Percentiles rank a stretch among this genome's conserved stretches.
These are phyloP conservation scores for Colletotrichum sp. DNA, from an alignment of 2,329 filamentous ascomycete species.

Conservation along the genomic window DNA sequence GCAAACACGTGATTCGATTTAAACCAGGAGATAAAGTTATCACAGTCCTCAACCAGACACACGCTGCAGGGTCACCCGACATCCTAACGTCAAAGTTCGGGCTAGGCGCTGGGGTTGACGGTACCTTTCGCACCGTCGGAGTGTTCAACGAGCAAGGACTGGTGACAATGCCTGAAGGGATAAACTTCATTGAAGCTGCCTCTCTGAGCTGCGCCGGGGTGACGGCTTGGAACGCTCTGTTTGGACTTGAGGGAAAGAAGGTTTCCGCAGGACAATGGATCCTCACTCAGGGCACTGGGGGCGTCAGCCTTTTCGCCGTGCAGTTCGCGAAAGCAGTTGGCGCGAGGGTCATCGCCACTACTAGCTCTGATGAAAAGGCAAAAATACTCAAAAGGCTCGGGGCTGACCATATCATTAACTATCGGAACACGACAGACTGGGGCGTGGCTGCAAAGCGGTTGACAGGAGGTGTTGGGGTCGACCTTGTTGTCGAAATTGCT, in stretches of 20 bases:
- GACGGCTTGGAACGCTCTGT: conserved; percentile 64
- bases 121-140: conserved; percentile 34
- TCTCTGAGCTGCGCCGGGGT: conserved; percentile 61
- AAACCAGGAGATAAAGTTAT: conserved; percentile 55
- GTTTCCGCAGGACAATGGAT: conserved; percentile 39
- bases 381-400: conserved; percentile 42
- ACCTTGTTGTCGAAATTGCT: conserved; percentile 49
- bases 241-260: conserved; percentile 48
- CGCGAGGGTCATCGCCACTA: conserved; percentile 48
- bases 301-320: conserved; percentile 44
- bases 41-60: conserved; percentile 28
- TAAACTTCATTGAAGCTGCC: conserved; percentile 61
- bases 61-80: conserved; percentile 43
- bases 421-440: conserved; percentile 43
- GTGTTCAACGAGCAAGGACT: conserved; percentile 57
- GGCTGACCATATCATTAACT: conserved; percentile 49
- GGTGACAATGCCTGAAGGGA: conserved; percentile 58
- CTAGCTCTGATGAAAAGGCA: conserved; percentile 48
- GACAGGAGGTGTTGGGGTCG: conserved; percentile 41
- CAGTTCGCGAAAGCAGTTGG: conserved; percentile 46
- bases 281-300: conserved; percentile 47
- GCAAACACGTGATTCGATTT: conserved; percentile 54
- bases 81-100: conserved; percentile 39
- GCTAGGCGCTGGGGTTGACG: conserved; percentile 31
- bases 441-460: conserved; percentile 39